phyloP scores from a whole-genome alignment of 805 yeast species.

The Wickerhamomyces ciferrii region DNA sequence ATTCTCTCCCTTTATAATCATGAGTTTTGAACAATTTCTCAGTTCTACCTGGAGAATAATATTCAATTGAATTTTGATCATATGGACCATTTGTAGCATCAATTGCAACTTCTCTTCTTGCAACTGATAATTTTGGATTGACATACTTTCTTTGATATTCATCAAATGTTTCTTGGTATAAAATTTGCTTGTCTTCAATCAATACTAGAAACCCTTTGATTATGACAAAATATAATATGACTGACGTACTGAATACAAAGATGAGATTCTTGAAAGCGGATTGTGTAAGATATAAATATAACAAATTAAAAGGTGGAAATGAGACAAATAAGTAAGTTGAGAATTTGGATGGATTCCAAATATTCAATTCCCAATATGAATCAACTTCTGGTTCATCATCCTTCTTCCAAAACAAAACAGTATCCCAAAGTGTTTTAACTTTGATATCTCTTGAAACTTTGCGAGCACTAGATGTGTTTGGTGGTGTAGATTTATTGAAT shows the following conservation, averaged over 20 bases:
- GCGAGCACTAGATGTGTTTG: slow-evolving; percentile 11
- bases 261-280: slow-evolving; percentile 32
- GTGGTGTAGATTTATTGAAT: slow-evolving; percentile 16
- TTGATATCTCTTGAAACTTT: slow-evolving; percentile 10
- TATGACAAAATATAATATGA: slow-evolving; percentile 33
- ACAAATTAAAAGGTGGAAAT: slow-evolving; percentile 54
- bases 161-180: slow-evolving; percentile 53
- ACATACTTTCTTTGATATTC: slow-evolving; percentile 64
- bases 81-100: slow-evolving; percentile 44
- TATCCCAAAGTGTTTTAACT: neutral
- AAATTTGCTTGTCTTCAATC: slow-evolving; percentile 52
- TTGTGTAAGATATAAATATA: slow-evolving; percentile 33
- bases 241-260: slow-evolving; percentile 30
- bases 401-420: neutral
- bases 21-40: slow-evolving; percentile 47
- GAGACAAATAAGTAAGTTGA: slow-evolving; percentile 43
- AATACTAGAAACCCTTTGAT: slow-evolving; percentile 39
- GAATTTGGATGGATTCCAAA: slow-evolving; percentile 68
- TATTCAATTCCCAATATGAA: slow-evolving; percentile 47
- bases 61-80: slow-evolving; percentile 18
- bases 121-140: slow-evolving; percentile 46
- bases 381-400: slow-evolving; percentile 12
- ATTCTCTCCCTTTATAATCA: slow-evolving; percentile 27
- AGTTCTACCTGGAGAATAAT: slow-evolving; percentile 25
- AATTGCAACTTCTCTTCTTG: slow-evolving; percentile 53